These are phyloP conservation scores for Paracoccidioides brasiliensis DNA, from an alignment of 2,329 filamentous ascomycete genomes.

Conservation along the genomic window DNA sequence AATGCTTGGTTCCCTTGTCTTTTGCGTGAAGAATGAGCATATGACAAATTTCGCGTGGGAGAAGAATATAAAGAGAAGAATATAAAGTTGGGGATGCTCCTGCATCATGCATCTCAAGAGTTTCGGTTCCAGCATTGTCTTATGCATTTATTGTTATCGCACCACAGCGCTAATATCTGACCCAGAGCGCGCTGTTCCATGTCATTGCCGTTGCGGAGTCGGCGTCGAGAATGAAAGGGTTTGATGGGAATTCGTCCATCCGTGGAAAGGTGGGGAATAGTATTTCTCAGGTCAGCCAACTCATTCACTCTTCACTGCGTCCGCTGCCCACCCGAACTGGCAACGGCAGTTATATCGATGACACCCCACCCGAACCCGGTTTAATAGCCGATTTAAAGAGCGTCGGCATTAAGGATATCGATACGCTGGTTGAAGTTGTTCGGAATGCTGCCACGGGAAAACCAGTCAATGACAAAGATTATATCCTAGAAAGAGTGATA, in stretches of 20 bases:
- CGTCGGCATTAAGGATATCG: constrained; percentile 35
- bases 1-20: not conserved
- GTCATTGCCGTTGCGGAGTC: not conserved
- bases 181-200: not conserved
- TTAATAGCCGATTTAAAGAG: constrained; percentile 35
- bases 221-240: constrained; percentile 12
- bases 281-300: constrained; percentile 26
- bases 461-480: constrained; percentile 47
- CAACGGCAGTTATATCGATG: constrained; percentile 27
- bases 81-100: not conserved
- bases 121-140: not conserved
- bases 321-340: constrained; percentile 31
- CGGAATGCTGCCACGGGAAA: constrained; percentile 36
- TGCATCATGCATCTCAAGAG: not conserved
- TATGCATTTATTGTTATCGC: no score
- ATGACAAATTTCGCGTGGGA: not conserved
- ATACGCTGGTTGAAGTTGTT: constrained; percentile 27
- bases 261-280: constrained; percentile 23
- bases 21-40: not conserved
- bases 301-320: constrained; percentile 29
- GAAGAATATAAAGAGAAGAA: not conserved
- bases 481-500: constrained; percentile 47
- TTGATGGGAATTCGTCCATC: constrained; percentile 12
- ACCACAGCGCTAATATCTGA: not conserved
- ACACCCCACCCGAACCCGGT: constrained; percentile 22